phyloP scores from a whole-genome alignment of 352 stramenopile species.

The Peronospora farinosa region DNA sequence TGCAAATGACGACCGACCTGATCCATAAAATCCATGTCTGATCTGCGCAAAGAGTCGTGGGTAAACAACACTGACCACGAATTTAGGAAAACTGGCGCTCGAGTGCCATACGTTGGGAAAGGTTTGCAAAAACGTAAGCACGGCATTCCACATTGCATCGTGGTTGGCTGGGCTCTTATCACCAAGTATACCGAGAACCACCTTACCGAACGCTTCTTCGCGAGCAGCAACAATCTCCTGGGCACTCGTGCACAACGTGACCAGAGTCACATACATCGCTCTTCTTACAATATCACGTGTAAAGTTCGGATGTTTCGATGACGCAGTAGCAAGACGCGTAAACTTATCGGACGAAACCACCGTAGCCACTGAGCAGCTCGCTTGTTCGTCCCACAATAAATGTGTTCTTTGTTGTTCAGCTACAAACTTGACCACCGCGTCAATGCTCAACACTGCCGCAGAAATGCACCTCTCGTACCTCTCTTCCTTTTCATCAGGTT shows the following conservation, averaged over 20 bases:
- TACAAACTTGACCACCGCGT: slow-evolving; percentile 53
- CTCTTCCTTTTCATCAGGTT: slow-evolving; percentile 63
- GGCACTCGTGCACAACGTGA: slow-evolving; percentile 41
- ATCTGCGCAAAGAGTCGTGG: slow-evolving; percentile 67
- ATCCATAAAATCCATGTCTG: slow-evolving; percentile 73
- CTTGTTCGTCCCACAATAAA: slow-evolving; percentile 36
- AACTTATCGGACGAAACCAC: slow-evolving; percentile 65
- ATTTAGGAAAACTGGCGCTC: slow-evolving; percentile 48
- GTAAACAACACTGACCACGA: slow-evolving; percentile 50
- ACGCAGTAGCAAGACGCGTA: slow-evolving; percentile 38
- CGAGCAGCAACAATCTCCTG: slow-evolving; percentile 36
- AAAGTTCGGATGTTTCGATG: slow-evolving; percentile 76
- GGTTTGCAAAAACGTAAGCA: slow-evolving; percentile 62
- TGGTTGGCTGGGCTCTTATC: slow-evolving; percentile 70
- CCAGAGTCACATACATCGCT: slow-evolving; percentile 52
- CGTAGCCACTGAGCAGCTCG: slow-evolving; percentile 34
- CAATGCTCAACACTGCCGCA: slow-evolving; percentile 48
- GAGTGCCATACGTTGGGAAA: slow-evolving; percentile 43
- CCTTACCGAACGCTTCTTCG: slow-evolving; percentile 62
- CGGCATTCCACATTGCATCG: slow-evolving; percentile 63
- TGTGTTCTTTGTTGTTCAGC: slow-evolving; percentile 30
- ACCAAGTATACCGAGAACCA: slow-evolving; percentile 56
- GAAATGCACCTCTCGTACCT: slow-evolving; percentile 70
- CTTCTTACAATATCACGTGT: slow-evolving; percentile 60
- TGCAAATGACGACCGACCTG: slow-evolving; percentile 55